Conservation (phyloP, 164 flowering plant species). For the Vitis cinerea region DNA sequence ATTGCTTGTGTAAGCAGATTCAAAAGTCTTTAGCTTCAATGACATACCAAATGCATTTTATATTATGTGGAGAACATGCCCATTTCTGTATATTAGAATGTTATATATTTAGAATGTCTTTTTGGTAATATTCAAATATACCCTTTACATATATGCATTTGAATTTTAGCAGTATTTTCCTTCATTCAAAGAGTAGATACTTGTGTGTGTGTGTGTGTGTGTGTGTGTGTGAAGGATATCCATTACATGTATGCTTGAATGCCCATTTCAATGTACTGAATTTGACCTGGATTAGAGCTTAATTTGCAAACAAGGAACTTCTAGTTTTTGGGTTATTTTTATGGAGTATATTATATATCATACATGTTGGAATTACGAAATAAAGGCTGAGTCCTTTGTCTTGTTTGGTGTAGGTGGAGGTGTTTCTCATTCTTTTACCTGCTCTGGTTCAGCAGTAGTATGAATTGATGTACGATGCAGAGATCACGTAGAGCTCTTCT, state of each 20-base stretch:
- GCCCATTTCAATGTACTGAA: neutral
- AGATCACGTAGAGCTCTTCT: conserved; percentile 90
- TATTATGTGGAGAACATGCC: neutral
- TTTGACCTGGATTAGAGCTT: conserved; percentile 2
- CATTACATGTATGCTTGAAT: neutral
- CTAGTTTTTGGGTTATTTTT: neutral
- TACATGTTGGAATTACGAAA: neutral
- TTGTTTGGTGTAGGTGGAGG: conserved; percentile 4
- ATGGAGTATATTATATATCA: neutral
- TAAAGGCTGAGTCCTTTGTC: neutral
- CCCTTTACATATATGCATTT: neutral
- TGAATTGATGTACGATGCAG: conserved; percentile 89
- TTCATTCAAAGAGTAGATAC: no score
- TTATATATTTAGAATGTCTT: no score
- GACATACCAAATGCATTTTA: neutral
- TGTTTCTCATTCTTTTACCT: neutral
- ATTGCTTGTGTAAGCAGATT: neutral
- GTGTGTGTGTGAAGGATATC: neutral
- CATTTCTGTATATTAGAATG: no score
- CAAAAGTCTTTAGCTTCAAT: neutral
- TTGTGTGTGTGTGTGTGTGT: no score
- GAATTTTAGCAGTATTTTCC: neutral
- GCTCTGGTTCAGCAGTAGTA: conserved; percentile 5
- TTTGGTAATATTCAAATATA: no score
- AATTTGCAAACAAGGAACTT: conserved; percentile 1